A percentile compares a stretch with the other conserved stretches of the same genome.
Evolutionary conservation across 345 rosid species (phyloP).

Genomic region (Lepidium didymum): DNA sequence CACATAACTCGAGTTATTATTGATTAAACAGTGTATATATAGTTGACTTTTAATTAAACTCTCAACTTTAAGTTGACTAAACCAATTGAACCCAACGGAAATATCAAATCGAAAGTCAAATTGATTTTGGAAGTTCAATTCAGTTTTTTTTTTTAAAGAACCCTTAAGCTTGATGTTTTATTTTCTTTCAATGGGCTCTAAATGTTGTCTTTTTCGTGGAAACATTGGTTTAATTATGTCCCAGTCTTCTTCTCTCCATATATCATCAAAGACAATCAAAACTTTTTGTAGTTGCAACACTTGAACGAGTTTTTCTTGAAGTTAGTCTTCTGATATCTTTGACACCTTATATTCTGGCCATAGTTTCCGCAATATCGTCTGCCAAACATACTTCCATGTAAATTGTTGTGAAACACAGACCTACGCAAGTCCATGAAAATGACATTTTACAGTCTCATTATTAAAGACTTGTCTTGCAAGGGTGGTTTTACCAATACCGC

Average conservation of each 20-base stretch:
- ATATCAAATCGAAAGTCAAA: too few species aligned
- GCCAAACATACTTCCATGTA: conserved; percentile 22
- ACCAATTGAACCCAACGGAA: too few species aligned
- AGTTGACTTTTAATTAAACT: too few species aligned
- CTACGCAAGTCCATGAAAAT: conserved; percentile 29
- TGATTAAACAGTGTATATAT: too few species aligned
- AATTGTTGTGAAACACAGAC: conserved; percentile 34
- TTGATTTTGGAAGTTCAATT: too few species aligned
- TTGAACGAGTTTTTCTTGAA: conserved; percentile 12
- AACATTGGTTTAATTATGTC: conserved; percentile 11
- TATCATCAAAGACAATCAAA: conserved; percentile 40
- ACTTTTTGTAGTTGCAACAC: conserved; percentile 15
- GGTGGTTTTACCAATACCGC: conserved; percentile 48
- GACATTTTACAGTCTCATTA: conserved; percentile 4
- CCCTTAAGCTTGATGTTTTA: too few species aligned
- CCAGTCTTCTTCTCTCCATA: conserved; percentile 35
- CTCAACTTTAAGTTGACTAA: too few species aligned
- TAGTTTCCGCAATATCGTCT: conserved; percentile 17
- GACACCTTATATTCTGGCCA: neutral
- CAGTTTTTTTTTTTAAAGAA: too few species aligned
- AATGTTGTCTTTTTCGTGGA: neutral
- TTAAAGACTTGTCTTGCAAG: conserved; percentile 30
- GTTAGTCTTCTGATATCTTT: neutral
- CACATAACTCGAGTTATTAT: too few species aligned
- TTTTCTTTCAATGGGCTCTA: too few species aligned